Evolutionary conservation across 164 flowering plant species (phyloP), one percentile per base, ranked within the genome.

Genomic region (Magnolia sinica): DNA sequence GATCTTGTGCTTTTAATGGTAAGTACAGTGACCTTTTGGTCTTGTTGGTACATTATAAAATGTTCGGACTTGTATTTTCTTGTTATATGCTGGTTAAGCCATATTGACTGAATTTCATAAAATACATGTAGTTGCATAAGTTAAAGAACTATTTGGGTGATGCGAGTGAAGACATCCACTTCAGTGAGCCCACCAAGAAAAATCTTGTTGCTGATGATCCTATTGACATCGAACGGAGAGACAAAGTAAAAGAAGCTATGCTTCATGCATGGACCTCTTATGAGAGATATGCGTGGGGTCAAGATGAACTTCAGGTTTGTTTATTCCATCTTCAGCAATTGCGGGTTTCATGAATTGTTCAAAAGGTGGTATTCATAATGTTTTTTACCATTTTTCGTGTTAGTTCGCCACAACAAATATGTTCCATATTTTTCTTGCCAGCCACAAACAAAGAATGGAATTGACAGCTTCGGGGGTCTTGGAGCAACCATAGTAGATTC

Each of bases 211-310:
- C 13, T 72, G 73, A 79, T 63, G 93, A 88, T 63, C 92, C 96
- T 1, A 50, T 93, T 72, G 95, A 88, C 63, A 68, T 74, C 69
- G 77, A 91, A 63, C 84, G 99, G 64, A 84, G 96, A 81, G 90
- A 88, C 79, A 92, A 90, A 86, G 97, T 96, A 8, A 96, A 91
- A 87, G 98, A 92, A 79, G 99, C 99, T 50, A 93, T 94, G 98
- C 79, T 96, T 81, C 98, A 94, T 88, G 99, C 99, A 7, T 96
- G 98, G 99, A 88, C 82, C 68, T 90, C 96, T 14, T 94, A 94
- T 77, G 97, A 94, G 87, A 92, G 85, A 80, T 96, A 92, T 88
- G 99, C 99, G 9, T 96, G 98, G 99, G 98, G 99, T 67, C 88
- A 88, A 82, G 99, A 96, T 88, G 99, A 96, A 82, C 99, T 96